Evolutionary conservation across 495 filamentous ascomycete genomes (phyloP), one percentile per base, ranked within the genome.

Genomic region (Tuber indicum): DNA sequence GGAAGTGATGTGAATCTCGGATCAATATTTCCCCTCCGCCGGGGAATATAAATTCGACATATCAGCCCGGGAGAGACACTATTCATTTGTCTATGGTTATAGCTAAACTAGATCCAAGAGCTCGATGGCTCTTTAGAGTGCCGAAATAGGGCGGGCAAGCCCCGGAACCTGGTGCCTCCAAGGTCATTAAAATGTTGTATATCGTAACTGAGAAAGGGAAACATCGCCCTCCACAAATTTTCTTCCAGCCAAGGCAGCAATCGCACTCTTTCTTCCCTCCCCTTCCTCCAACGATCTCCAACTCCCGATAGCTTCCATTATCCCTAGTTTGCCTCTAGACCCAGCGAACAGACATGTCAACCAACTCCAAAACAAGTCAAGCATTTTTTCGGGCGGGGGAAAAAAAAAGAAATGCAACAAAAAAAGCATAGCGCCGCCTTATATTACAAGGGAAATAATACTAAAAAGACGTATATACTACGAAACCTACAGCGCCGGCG

Each of bases 361-460:
- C 47, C 71, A 77, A 76, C 77, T 76, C 47, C 74, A 73, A 71
- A 79, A 72, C 66, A 74, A 41, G 45, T 41, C 45, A 75, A n/a
- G 26, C 45, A 70, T 44, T 39, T 79, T 74, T 75, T 70, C 74
- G n/a, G 26, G 73, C 32, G 14, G 3, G 19, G 36, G 44, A 10
- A 42, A 21, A 73, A 62, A 52, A 39, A 46, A 79, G 71, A 72
- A 72, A 43, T 52, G 43, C 17, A 43, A 42, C 66, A 58, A 49
- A 75, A 72, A 72, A 77, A 71, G 75, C 72, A 80, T 76, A 76
- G 74, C 78, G 74, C 71, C 77, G 41, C 77, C 74, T 71, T 71
- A 42, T 36, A 73, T 72, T 71, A 72, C 76, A 81, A 81, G 52
- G 52, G 52, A 71, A 58, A 74, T 72, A 66, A 74, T 75, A 77